These are phyloP conservation scores for Globisporangium nagaii DNA, from an alignment of 352 stramenopile genomes.

Conservation along the genomic window DNA sequence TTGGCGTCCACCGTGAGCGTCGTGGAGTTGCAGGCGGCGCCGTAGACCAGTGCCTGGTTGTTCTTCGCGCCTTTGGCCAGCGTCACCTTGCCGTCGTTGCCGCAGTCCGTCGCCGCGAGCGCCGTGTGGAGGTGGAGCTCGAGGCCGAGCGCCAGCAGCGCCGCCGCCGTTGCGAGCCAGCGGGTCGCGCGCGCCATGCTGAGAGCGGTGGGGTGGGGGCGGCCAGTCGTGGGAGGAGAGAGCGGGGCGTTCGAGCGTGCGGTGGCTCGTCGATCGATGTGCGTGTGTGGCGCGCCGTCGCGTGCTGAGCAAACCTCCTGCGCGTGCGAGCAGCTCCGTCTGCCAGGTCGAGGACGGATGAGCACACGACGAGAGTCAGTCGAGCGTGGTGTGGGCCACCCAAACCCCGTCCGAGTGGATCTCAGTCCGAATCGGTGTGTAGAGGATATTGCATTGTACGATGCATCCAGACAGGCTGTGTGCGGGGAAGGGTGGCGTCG, in stretches of 20 bases:
- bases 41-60: constrained; percentile 29
- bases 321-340: background rate
- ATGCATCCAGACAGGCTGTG: background rate
- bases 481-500: background rate
- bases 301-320: too few species aligned
- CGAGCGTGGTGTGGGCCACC: constrained; percentile 1
- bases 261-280: too few species aligned
- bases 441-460: background rate
- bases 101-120: constrained; percentile 12
- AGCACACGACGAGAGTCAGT: constrained; percentile 1
- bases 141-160: background rate
- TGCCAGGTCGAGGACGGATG: background rate
- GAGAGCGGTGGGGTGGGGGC: too few species aligned
- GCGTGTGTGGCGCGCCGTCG: too few species aligned
- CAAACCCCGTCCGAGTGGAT: background rate
- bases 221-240: background rate
- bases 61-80: constrained; percentile 28
- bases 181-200: constrained; percentile 7
- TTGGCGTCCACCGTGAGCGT: constrained; percentile 26
- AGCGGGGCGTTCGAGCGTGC: too few species aligned
- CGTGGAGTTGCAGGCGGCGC: constrained; percentile 24
- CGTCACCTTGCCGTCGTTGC: constrained; percentile 29
- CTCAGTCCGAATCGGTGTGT: background rate
- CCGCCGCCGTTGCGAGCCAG: constrained; percentile 2
- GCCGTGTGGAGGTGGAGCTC: too few species aligned